Conservation (phyloP, 2,329 filamentous ascomycete species). For the Pestalotiopsis fici region DNA sequence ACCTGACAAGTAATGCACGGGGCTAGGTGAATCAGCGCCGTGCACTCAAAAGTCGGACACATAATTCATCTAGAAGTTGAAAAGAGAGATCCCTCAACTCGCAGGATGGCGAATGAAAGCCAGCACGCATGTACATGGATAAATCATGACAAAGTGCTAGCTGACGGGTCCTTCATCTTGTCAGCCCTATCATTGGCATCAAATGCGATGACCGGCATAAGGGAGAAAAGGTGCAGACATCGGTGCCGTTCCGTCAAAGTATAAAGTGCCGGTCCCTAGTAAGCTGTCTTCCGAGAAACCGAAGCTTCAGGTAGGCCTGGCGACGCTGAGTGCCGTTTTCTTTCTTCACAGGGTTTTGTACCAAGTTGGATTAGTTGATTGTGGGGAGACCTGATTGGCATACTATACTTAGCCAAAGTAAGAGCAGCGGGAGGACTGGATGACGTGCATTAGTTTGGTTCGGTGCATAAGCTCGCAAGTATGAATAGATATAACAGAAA, state of each 20-base stretch:
- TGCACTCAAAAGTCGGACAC: neutral
- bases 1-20: neutral
- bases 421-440: neutral
- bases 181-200: neutral
- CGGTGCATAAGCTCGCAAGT: neutral
- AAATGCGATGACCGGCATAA: neutral
- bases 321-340: too few relatives aligned
- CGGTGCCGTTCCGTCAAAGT: neutral
- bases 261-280: neutral
- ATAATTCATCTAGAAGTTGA: neutral
- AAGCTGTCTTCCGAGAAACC: neutral
- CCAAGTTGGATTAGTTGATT: neutral
- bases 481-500: neutral
- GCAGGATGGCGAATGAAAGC: neutral
- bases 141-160: neutral
- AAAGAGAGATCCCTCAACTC: neutral
- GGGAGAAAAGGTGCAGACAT: neutral
- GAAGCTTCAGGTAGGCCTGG: neutral
- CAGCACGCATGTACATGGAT: neutral
- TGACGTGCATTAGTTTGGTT: neutral
- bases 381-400: neutral
- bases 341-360: neutral
- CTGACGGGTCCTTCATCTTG: neutral
- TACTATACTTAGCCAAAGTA: neutral
- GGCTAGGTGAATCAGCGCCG: neutral